phyloP scores from a whole-genome alignment of 768 basidiomycete species.

The Lanmaoa pseudosensibilis region DNA sequence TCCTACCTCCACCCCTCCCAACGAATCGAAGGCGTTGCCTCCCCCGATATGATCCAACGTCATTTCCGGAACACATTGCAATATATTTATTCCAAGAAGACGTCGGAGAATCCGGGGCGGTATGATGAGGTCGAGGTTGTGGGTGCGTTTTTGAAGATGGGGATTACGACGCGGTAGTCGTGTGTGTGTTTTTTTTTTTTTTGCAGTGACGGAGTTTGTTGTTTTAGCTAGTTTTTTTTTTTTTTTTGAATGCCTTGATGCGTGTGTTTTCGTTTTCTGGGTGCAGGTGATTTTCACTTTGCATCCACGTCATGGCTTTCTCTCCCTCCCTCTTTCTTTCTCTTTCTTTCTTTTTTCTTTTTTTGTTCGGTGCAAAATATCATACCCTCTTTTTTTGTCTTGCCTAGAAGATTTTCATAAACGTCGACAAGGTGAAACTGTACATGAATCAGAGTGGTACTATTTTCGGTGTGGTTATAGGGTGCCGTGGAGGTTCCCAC shows the following conservation, averaged over 20 bases:
- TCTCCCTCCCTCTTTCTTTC: no score
- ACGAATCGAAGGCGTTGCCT: conserved; percentile 88
- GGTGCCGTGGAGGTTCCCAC: no score
- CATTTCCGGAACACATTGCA: conserved; percentile 91
- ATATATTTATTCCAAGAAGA: conserved; percentile 80
- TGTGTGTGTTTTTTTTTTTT: background rate
- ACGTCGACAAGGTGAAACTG: no score
- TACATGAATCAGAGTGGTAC: no score
- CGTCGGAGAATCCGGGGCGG: conserved; percentile 36
- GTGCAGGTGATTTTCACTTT: no score
- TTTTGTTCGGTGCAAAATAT: no score
- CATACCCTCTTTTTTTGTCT: no score
- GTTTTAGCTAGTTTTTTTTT: background rate
- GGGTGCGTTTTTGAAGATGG: conserved; percentile 89
- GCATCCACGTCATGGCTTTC: no score
- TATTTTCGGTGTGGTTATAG: no score
- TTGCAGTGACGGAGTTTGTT: background rate
- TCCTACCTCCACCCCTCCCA: conserved; percentile 83
- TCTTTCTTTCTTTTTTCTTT: no score
- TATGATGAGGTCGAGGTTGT: conserved; percentile 91
- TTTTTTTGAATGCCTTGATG: background rate
- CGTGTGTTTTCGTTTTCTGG: no score
- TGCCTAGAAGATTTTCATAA: no score
- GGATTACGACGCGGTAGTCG: conserved; percentile 54
- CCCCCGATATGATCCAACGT: conserved; percentile 89